phyloP scores from a whole-genome alignment of 1,284 basidiomycete species.

The Ceratobasidium papillatum region DNA sequence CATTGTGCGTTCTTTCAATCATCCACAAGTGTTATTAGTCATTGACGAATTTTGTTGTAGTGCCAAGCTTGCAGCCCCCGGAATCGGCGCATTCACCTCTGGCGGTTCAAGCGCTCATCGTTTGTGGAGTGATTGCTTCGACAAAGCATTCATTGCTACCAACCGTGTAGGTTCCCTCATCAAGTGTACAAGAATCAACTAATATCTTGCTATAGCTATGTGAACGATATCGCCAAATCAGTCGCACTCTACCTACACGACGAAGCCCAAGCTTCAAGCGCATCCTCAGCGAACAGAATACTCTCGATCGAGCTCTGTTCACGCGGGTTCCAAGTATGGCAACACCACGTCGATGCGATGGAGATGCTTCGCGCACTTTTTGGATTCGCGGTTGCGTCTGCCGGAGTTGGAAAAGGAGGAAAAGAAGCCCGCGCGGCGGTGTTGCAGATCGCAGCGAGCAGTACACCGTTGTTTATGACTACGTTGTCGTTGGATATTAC shows the following conservation, averaged over 20 bases:
- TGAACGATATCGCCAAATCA: conserved; percentile 86
- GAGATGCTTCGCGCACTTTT: conserved; percentile 89
- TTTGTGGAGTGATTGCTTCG: conserved; percentile 84
- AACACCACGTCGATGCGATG: conserved; percentile 92
- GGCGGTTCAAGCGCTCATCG: conserved; percentile 75
- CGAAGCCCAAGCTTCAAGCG: conserved; percentile 52
- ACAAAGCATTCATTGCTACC: conserved; percentile 83
- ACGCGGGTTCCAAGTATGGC: conserved; percentile 92
- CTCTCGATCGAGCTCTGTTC: conserved; percentile 91
- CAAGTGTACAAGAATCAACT: conserved; percentile 4
- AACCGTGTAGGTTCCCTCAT: conserved; percentile 61
- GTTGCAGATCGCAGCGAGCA: conserved; percentile 82
- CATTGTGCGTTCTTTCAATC: conserved; percentile 59
- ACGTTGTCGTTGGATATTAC: conserved; percentile 92
- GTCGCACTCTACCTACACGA: conserved; percentile 80
- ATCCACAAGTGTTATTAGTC: not conserved
- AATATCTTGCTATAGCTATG: conserved; percentile 61
- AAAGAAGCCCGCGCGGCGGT: conserved; percentile 81
- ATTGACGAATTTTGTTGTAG: conserved; percentile 54
- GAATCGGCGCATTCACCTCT: conserved; percentile 62
- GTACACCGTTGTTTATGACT: conserved; percentile 94
- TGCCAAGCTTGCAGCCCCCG: conserved; percentile 70
- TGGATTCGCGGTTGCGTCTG: conserved; percentile 71
- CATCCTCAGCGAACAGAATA: conserved; percentile 65
- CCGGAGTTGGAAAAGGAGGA: conserved; percentile 70